phyloP scores from a whole-genome alignment of 805 yeast species.

The Dipodascopsis uninucleata region DNA sequence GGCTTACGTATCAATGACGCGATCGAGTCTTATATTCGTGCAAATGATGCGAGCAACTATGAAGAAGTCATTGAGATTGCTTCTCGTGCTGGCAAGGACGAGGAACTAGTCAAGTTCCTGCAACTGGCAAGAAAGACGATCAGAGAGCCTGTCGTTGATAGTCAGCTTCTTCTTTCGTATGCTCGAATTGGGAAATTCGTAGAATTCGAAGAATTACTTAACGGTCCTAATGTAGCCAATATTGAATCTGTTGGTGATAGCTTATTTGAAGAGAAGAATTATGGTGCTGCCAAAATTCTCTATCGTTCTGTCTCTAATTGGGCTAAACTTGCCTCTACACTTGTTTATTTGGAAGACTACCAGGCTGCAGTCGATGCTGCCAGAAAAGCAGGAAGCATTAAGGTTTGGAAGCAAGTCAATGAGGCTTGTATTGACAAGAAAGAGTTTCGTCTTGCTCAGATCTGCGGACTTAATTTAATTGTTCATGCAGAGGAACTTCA shows the following conservation, averaged over 20 bases:
- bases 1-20: conserved; percentile 92
- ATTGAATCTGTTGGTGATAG: conserved; percentile 89
- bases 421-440: conserved; percentile 92
- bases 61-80: conserved; percentile 91
- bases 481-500: conserved; percentile 96
- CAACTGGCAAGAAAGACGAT: conserved; percentile 86
- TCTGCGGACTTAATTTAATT: conserved; percentile 95
- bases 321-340: conserved; percentile 93
- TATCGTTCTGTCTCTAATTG: conserved; percentile 86
- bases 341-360: conserved; percentile 86
- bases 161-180: conserved; percentile 81
- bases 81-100: conserved; percentile 93
- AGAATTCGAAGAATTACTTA: conserved; percentile 81
- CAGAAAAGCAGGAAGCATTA: conserved; percentile 89
- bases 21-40: conserved; percentile 83
- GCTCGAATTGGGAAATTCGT: conserved; percentile 71
- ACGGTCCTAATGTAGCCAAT: conserved; percentile 89
- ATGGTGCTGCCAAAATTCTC: conserved; percentile 87
- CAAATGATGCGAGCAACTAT: conserved; percentile 85
- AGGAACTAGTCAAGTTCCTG: conserved; percentile 82
- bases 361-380: conserved; percentile 99
- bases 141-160: conserved; percentile 90
- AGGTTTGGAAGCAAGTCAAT: conserved; percentile 96
- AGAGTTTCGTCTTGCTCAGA: conserved; percentile 95
- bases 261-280: conserved; percentile 73